These are phyloP conservation scores for Xerocomus minutiporus DNA, from an alignment of 1,284 basidiomycete species.

Conservation along the genomic window DNA sequence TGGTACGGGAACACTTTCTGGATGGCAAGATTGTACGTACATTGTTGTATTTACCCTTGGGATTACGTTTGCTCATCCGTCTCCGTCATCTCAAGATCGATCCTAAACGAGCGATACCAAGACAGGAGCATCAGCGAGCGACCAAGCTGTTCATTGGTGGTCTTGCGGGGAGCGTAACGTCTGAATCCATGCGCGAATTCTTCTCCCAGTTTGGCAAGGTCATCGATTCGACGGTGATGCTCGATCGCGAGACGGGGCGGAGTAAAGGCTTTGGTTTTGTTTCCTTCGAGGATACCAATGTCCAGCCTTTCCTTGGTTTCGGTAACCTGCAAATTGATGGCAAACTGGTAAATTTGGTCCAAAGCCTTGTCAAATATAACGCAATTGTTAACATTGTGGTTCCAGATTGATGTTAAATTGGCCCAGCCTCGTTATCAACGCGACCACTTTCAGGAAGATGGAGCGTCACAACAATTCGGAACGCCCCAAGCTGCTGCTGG, in stretches of 20 bases:
- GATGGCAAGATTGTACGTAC: constrained; percentile 87
- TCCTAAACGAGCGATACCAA: constrained; percentile 96
- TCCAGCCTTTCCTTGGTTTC: constrained; percentile 80
- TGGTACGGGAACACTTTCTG: constrained; percentile 83
- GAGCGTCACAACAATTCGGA: constrained; percentile 37
- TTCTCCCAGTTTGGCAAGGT: constrained; percentile 91
- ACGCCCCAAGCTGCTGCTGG: constrained; percentile 7
- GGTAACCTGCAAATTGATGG: constrained; percentile 88
- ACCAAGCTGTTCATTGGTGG: constrained; percentile 96
- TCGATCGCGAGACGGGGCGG: constrained; percentile 92
- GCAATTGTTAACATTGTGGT: constrained; percentile 8
- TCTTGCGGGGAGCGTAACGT: constrained; percentile 86
- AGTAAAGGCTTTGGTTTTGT: constrained; percentile 99
- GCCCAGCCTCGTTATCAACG: constrained; percentile 84
- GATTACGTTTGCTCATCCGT: constrained; percentile 23
- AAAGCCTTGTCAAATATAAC: background rate
- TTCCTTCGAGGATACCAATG: constrained; percentile 87
- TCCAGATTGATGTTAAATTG: constrained; percentile 90
- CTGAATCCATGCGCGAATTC: constrained; percentile 88
- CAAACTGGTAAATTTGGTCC: constrained; percentile 62
- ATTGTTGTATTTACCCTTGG: constrained; percentile 23
- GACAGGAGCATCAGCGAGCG: constrained; percentile 88
- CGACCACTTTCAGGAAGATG: constrained; percentile 46
- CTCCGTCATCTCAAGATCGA: constrained; percentile 70
- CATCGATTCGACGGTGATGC: constrained; percentile 97